Percentiles rank a stretch among this genome's conserved stretches.
phyloP scores from a whole-genome alignment of 345 rosid genomes.

The Brassica rapa region DNA sequence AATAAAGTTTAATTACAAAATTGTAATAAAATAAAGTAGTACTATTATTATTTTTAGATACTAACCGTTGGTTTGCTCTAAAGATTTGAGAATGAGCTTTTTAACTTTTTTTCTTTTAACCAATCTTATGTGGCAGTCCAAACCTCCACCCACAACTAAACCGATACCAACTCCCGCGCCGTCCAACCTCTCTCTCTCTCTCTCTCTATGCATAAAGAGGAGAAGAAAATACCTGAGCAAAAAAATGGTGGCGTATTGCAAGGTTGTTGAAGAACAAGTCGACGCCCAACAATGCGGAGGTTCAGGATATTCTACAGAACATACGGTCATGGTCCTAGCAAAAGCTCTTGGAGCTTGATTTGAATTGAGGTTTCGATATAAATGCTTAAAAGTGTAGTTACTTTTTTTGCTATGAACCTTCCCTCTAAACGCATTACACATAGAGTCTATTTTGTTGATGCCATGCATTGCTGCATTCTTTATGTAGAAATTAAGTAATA shows the following conservation, averaged over 20 bases:
- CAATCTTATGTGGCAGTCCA: conserved; percentile 39
- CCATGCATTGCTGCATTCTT: too few relatives aligned
- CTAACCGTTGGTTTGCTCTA: too few relatives aligned
- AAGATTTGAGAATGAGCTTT: too few relatives aligned
- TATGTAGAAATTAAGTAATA: too few relatives aligned
- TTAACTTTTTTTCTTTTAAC: neutral
- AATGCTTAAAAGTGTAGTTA: too few relatives aligned
- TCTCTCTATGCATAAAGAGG: neutral
- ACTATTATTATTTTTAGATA: too few relatives aligned
- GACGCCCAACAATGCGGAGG: conserved; percentile 46
- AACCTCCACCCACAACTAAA: conserved; percentile 25
- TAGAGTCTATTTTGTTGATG: too few relatives aligned
- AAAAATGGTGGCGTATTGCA: conserved; percentile 76
- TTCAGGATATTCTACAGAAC: conserved; percentile 73
- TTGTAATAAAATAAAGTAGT: too few relatives aligned
- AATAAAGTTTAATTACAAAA: too few relatives aligned
- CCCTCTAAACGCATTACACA: too few relatives aligned
- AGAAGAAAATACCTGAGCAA: neutral
- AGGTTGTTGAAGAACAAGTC: conserved; percentile 39
- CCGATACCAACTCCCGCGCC: conserved; percentile 13
- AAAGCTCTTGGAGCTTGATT: conserved; percentile 51
- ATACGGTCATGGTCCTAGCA: conserved; percentile 71
- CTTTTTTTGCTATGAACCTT: too few relatives aligned
- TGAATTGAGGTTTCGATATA: too few relatives aligned
- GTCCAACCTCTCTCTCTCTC: conserved; percentile 8